These are phyloP conservation scores for Ceraceosorus bombacis DNA, from an alignment of 1,284 basidiomycete genomes.

Conservation along the genomic window DNA sequence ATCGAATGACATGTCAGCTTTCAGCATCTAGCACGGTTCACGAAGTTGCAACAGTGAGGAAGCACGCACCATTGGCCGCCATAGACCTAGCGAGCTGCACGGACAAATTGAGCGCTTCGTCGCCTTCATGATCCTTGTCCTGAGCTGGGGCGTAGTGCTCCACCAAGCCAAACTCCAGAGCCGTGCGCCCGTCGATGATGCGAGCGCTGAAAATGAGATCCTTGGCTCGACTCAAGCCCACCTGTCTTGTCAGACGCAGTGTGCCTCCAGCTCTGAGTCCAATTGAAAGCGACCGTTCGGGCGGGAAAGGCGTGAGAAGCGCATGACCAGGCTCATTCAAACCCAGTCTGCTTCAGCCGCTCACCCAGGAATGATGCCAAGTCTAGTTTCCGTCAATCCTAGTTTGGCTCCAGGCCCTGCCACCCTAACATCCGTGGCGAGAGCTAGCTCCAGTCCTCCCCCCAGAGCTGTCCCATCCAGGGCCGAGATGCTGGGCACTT, in stretches of 20 bases:
- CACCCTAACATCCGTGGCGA: constrained; percentile 80
- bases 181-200: constrained; percentile 61
- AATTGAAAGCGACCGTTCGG: neutral
- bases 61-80: constrained; percentile 2
- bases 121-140: constrained; percentile 10
- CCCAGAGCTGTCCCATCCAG: constrained; percentile 88
- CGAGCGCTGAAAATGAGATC: constrained; percentile 76
- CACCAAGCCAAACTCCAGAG: constrained; percentile 67
- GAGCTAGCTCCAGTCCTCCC: constrained; percentile 76
- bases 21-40: constrained; percentile 56
- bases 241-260: constrained; percentile 70
- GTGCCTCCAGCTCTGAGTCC: constrained; percentile 68
- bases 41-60: too few relatives aligned
- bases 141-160: constrained; percentile 62
- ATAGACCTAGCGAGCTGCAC: constrained; percentile 13
- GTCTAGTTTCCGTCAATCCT: constrained; percentile 70
- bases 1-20: neutral
- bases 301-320: too few relatives aligned
- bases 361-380: constrained; percentile 82
- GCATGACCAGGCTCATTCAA: too few relatives aligned
- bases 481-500: constrained; percentile 81
- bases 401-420: constrained; percentile 66
- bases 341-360: neutral
- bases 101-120: constrained; percentile 17
- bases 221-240: constrained; percentile 76